Base-by-base conservation (phyloP, 371 early-diverging fungal genomes). In the Batrachochytrium dendrobatidis region DNA sequence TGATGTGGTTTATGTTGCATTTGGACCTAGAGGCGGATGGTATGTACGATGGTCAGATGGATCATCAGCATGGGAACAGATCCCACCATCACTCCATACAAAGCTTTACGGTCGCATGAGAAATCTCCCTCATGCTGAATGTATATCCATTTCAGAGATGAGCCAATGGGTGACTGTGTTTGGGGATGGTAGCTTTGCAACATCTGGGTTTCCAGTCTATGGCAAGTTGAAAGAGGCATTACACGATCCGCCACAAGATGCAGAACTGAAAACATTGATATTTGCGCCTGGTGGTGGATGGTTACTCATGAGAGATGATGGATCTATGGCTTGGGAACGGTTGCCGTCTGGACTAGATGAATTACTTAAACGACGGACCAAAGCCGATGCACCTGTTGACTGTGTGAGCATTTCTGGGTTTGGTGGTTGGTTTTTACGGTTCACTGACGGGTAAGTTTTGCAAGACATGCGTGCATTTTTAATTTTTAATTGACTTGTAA, bases 241-340 rank as follows among this genome's bases (percentile, higher is more conserved):
- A 44, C 61, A 66, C 30, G 55, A 43, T 45, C 46, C 46, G 46
- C 46, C 46, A 20, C 3, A 5, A 3, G 64, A 60, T 31, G 55
- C 58, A 8, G 67, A 61, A 25, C 53, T 63, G 18, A 57, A 33
- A 8, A 39, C 49, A n/a, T 48, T 67, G 4, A 53, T 58, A 30
- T 67, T 67, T 67, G 67, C 67, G 17, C 67, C 67, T n/a, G 67
- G 60, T 44, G 67, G 63, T 18, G 67, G 67, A 3, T 67, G 64
- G 62, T 34, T 62, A 5, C 32, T 67, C 20, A 48, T 58, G 4
- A 28, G 62, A 20, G 54, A 62, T 15, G 60, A 67, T 30, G 67
- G 67, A 7, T 35, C 67, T 22, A 52, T 49, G 35, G 34, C 56
- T 5, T 67, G 53, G 52, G 67, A 67, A 55, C 49, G 67, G 18